Evolutionary conservation across 306 rosid genomes (phyloP), one percentile per base, ranked within the genome.

Genomic region (Macrotyloma uniflorum): DNA sequence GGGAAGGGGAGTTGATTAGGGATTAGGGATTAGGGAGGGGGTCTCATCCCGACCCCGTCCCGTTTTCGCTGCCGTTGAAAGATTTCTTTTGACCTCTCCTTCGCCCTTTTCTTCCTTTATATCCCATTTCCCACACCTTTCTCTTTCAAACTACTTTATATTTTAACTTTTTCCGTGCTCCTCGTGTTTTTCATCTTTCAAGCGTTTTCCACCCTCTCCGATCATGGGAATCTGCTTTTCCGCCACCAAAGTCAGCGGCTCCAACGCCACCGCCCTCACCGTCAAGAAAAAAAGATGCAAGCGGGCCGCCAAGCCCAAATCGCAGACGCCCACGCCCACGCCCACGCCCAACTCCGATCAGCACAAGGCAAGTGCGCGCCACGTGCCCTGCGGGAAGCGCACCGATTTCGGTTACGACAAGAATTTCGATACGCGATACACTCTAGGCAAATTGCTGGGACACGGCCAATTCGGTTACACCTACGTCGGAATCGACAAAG

Each of bases 391-490:
- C 59, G 97, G 97, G 2, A 88, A 77, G 82, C 90, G 93, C 57
- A 87, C 95, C 28, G 95, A 92, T 82, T 92, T 92, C 35, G 97
- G 97, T 47, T 92, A 92, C 62, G 61, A 80, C 7, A 92, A 92
- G 74, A 85, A 92, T 73, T 92, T 92, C 74, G 85, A 70, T 18
- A 6, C 9, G 30, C 72, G 94, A 0, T 92, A 87, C 82, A 68
- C 87, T 76, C 86, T 92, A 16, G 97, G 97, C 40, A 92, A 90
- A 76, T 75, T 92, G 88, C 82, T 92, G 11, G 97, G 97, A 5
- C 94, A 92, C 15, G 97, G 97, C 6, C 97, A 92, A 74, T 92
- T 92, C 77, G 97, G 97, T 13, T 92, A 92, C 64, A 92, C 97
- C 15, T 92, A 82, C 66, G 95, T 87, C 5, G 97, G 90, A n/a